Base-by-base conservation (phyloP, 179 eudicot species). In the Carnegiea gigantea region DNA sequence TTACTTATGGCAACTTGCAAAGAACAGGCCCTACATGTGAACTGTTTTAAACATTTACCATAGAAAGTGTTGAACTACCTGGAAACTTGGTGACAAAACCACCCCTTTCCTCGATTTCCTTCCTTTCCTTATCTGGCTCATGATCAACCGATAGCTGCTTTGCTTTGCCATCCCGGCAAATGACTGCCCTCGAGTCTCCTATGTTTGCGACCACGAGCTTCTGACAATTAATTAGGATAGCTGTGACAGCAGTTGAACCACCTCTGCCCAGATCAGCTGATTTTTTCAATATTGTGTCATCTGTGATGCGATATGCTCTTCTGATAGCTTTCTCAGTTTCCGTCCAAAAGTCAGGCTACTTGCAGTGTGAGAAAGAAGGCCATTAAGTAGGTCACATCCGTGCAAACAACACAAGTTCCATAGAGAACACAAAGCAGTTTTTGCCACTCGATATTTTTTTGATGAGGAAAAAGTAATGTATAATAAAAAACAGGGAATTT, bases 241-340 rank as follows among this genome's bases (percentile, higher is more conserved):
- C 93, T 30, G 94, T 92, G n/a, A 92, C 97, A 10, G 97, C 94
- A 40, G 97, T 92, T 17, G 97, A 92, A 17, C 97, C 97, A 8
- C 97, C 97, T 85, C 78, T 83, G 23, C 94, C 97, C 86, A 90
- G 75, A 54, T 84, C 88, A 30, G 83, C 88, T 1, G 94, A 91
- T 65, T 89, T 90, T 67, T 89, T 84, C 78, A 88, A 73, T 18
- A 88, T 88, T 46, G 73, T 86, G 44, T 79, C 60, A 46, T 88
- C 86, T 1, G 90, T 88, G 23, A 78, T 53, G 40, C 75, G 90
- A 80, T 92, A 92, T 0, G 97, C 97, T 78, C 81, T 90, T 53
- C 82, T 71, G 71, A 92, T 80, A 14, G 97, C 86, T 51, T 80
- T 85, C 73, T 86, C 84, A 21, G 94, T 89, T 62, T 92, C 91